Percentiles rank a stretch among this genome's conserved stretches.
These are phyloP conservation scores for Odonthalia washingtoniensis DNA, from an alignment of 31 red algal species.

Conservation along the genomic window DNA sequence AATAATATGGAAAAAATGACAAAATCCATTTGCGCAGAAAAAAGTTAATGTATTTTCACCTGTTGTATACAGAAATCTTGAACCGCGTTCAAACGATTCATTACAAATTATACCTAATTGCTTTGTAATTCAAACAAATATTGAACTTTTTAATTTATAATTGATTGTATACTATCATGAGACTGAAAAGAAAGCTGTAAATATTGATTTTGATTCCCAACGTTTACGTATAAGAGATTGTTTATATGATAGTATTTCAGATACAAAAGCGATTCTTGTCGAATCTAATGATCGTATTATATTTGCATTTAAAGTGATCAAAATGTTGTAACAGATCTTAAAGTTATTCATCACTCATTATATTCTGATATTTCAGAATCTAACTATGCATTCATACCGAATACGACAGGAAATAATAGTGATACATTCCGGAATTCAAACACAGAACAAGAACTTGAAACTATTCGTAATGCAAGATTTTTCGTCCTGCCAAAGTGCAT, in stretches of 20 bases:
- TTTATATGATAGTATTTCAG: conserved; percentile 64
- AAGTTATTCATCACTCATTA: no score
- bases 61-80: conserved; percentile 61
- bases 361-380: no score
- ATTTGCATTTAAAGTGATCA: conserved; percentile 87
- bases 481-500: conserved; percentile 70
- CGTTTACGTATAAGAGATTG: conserved; percentile 46
- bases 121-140: conserved; percentile 78
- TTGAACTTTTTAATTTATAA: conserved; percentile 73
- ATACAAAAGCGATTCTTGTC: conserved; percentile 78
- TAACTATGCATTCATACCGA: conserved; percentile 76
- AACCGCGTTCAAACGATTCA: conserved; percentile 46
- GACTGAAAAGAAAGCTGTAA: conserved; percentile 56
- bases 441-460: no score
- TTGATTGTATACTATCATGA: conserved; percentile 81
- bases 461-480: conserved; percentile 24
- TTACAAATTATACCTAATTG: conserved; percentile 56
- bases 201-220: no score
- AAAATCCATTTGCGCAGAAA: no score
- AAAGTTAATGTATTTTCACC: no score
- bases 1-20: no score
- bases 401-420: conserved; percentile 53
- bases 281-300: conserved; percentile 79
- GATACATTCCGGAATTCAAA: no score
- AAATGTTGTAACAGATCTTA: conserved; percentile 80